Conservation (phyloP, 176 grass and related monocot species). For the Guadua angustifolia region DNA sequence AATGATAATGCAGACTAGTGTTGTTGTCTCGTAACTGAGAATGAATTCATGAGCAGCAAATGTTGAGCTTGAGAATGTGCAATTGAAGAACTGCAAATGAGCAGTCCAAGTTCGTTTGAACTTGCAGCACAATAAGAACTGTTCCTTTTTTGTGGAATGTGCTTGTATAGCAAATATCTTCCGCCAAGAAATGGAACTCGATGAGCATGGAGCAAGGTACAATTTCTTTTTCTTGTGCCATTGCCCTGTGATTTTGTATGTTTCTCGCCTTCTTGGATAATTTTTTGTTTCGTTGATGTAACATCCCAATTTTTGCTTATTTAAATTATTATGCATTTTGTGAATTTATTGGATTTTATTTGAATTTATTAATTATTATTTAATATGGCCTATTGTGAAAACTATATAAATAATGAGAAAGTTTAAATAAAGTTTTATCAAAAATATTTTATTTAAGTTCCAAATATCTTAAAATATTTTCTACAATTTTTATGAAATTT, state of each 20-base stretch:
- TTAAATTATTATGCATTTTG: too few species aligned
- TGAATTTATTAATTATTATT: too few species aligned
- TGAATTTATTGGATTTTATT: too few species aligned
- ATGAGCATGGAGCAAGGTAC: slow-evolving; percentile 1
- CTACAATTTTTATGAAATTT: too few species aligned
- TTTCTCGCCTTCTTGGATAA: background rate
- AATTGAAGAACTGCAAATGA: background rate
- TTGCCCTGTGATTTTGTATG: background rate
- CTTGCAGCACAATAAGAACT: background rate
- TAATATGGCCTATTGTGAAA: too few species aligned
- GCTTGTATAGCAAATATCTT: slow-evolving; percentile 1
- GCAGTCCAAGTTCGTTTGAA: background rate
- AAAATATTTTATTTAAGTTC: too few species aligned
- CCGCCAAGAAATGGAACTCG: background rate
- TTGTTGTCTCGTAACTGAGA: background rate
- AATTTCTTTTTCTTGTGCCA: background rate
- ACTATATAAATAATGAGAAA: too few species aligned
- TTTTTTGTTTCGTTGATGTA: background rate
- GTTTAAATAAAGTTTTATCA: too few species aligned
- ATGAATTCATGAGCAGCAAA: slow-evolving; percentile 1
- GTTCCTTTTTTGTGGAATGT: background rate
- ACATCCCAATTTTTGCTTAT: too few species aligned
- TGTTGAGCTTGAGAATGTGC: background rate
- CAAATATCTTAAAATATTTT: too few species aligned
- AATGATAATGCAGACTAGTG: background rate